Evolutionary conservation across 2,329 filamentous ascomycete species (phyloP), one percentile per base, ranked within the genome.

Genomic region (Aspergillus ochraceoroseus): DNA sequence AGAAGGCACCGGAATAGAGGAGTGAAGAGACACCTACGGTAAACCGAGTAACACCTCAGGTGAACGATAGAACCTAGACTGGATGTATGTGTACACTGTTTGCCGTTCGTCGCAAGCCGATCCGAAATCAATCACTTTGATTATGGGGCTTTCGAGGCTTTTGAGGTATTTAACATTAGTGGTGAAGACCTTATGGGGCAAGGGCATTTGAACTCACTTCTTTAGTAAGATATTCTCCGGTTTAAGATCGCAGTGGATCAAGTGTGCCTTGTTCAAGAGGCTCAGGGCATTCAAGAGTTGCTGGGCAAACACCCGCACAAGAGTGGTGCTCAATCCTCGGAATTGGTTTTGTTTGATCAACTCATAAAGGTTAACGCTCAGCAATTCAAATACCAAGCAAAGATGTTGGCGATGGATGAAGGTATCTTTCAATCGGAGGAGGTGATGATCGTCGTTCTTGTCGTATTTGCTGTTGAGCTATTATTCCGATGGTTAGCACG

Each of bases 271-370:
- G 69, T 95, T 95, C 49, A 98, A 72, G 46, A 98, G 72, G 37
- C 88, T 87, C 41, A 98, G 72, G 2, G 90, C 92, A 56, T 94
- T 96, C 47, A 98, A 76, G 41, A 98, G 72, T 68, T 98, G 92
- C 64, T 98, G 92, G 8, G 92, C 92, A 67, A 98, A 98, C 13
- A 98, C 92, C 43, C 92, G 84, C 31, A 98, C 92, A 32, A 98
- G 76, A 0, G 92, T 98, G 14, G 92, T 98, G 69, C 92, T 96
- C 50, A 98, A 72, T 40, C 92, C 92, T 53, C 92, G 83, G 76
- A 98, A 98, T 62, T 98, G 92, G 62, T 98, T 98, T 67, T 98
- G 92, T 71, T 98, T 98, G 71, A 98, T 98, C 49, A 98, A 74
- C 68, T 98, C 92, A 68, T 98, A 98, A 48, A 98, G 68, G 62